phyloP scores from a whole-genome alignment of 1,139 yeast species.

The Arxiozyma slooffiae region DNA sequence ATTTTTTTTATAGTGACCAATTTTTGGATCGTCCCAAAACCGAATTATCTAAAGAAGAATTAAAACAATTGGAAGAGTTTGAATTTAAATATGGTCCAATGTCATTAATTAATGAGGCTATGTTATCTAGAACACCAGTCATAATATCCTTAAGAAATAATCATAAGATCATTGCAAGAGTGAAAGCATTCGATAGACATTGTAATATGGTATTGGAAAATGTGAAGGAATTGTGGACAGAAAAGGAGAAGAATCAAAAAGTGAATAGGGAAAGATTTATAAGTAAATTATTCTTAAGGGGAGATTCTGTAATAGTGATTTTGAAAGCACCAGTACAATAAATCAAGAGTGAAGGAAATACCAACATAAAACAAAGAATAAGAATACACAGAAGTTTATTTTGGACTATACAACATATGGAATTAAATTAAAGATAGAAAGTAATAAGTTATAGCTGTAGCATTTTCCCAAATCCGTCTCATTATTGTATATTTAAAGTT shows the following conservation, averaged over 20 bases:
- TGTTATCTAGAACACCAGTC: conserved; percentile 63
- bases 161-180: conserved; percentile 80
- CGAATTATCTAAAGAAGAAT: conserved; percentile 72
- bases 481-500: no score
- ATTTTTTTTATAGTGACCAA: conserved; percentile 39
- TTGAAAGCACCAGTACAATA: conserved; percentile 38
- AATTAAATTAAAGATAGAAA: no score
- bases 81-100: conserved; percentile 90
- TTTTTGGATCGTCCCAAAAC: conserved; percentile 62
- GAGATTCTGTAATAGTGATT: conserved; percentile 86
- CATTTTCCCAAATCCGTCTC: background rate
- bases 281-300: conserved; percentile 82
- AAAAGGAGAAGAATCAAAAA: conserved; percentile 61
- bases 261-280: conserved; percentile 76
- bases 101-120: conserved; percentile 73
- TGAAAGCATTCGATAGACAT: conserved; percentile 92
- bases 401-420: no score
- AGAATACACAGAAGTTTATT: background rate
- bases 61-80: conserved; percentile 75
- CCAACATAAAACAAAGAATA: background rate
- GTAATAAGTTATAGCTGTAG: no score
- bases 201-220: conserved; percentile 87
- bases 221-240: conserved; percentile 88
- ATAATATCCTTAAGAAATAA: conserved; percentile 86
- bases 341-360: background rate